phyloP scores from a whole-genome alignment of 805 yeast genomes.

The Metschnikowia bowlesiae region DNA sequence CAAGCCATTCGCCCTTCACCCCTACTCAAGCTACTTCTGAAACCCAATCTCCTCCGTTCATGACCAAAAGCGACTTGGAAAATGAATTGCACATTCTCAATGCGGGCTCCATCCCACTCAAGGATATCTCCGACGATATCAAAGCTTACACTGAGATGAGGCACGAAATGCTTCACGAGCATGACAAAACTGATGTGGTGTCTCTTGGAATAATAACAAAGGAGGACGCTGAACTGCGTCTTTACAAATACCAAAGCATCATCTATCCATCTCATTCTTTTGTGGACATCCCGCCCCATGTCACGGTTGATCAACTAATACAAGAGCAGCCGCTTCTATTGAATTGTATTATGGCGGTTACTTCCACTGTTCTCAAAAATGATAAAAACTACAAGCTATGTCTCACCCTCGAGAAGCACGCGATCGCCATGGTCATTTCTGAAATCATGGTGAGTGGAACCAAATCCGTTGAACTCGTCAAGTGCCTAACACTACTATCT shows the following conservation, averaged over 20 bases:
- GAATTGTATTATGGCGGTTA: constrained; percentile 58
- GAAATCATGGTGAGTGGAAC: constrained; percentile 68
- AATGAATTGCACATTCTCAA: constrained; percentile 37
- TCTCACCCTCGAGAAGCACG: constrained; percentile 48
- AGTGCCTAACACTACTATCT: constrained; percentile 55
- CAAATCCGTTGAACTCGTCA: constrained; percentile 64
- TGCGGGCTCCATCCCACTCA: constrained; percentile 31
- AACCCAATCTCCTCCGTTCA: constrained; percentile 20
- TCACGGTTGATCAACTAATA: constrained; percentile 46
- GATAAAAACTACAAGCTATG: constrained; percentile 36
- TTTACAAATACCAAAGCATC: constrained; percentile 44
- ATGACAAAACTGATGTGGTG: constrained; percentile 44
- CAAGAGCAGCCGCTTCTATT: constrained; percentile 56
- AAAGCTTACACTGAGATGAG: constrained; percentile 44
- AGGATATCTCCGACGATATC: constrained; percentile 43
- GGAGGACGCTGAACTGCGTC: constrained; percentile 55
- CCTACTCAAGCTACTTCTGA: constrained; percentile 4
- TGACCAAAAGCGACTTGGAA: constrained; percentile 35
- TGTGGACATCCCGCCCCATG: constrained; percentile 46
- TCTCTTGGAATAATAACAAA: constrained; percentile 51
- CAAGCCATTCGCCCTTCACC: background rate
- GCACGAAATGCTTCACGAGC: constrained; percentile 26
- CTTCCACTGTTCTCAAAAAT: constrained; percentile 42
- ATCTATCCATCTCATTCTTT: constrained; percentile 53
- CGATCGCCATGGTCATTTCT: constrained; percentile 45